A percentile compares a stretch with the other conserved stretches of the same genome.
Evolutionary conservation across 768 basidiomycete species (phyloP).

Genomic region (Lactarius quietus): DNA sequence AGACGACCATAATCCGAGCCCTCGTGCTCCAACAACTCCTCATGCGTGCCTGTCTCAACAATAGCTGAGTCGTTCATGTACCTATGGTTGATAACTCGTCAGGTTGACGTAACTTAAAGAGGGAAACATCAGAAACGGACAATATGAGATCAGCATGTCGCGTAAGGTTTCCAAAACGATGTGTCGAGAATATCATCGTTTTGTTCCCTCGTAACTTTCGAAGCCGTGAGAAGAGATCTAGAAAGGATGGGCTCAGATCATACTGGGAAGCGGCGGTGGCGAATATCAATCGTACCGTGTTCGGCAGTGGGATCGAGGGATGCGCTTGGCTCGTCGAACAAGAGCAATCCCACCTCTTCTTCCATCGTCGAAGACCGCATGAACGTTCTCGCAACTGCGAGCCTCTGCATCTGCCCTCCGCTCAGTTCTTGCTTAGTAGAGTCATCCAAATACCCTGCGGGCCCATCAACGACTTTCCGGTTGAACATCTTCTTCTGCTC

Average conservation of each 20-base stretch:
- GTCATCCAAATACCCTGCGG: not conserved
- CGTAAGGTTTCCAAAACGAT: constrained; percentile 65
- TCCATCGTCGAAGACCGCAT: constrained; percentile 55
- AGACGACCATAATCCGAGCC: constrained; percentile 66
- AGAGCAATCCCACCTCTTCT: constrained; percentile 50
- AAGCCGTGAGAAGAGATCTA: constrained; percentile 68
- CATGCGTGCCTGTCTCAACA: constrained; percentile 65
- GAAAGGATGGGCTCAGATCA: not conserved
- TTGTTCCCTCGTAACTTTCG: constrained; percentile 66
- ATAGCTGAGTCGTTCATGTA: constrained; percentile 65
- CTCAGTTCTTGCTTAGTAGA: constrained; percentile 37
- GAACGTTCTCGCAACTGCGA: constrained; percentile 72
- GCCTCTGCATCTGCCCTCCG: constrained; percentile 73
- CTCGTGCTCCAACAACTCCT: constrained; percentile 46
- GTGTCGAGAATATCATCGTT: constrained; percentile 81
- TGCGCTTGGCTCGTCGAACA: constrained; percentile 76
- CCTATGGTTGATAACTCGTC: constrained; percentile 35
- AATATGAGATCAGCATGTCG: constrained; percentile 41
- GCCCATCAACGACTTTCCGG: constrained; percentile 38
- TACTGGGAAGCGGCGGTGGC: not conserved
- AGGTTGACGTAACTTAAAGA: not conserved
- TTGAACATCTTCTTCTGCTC: constrained; percentile 64
- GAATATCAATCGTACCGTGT: constrained; percentile 55
- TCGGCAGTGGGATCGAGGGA: constrained; percentile 74
- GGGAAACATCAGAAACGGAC: not conserved